Evolutionary conservation across 1,284 basidiomycete species (phyloP).

Genomic region (Coniferiporia weirii): DNA sequence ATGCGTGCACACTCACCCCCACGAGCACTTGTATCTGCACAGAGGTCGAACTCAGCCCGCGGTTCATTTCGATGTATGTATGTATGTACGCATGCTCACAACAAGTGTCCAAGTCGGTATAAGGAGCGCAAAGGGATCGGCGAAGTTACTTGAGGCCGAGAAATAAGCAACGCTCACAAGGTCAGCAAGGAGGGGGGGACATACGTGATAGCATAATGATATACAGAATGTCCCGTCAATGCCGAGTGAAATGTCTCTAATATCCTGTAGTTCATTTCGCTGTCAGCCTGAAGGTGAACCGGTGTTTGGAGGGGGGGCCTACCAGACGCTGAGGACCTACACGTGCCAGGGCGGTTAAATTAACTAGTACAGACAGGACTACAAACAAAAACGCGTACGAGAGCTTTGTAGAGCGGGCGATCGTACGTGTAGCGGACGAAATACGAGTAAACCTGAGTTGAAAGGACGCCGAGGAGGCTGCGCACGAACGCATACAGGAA

Average conservation of each 20-base stretch:
- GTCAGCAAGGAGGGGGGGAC: slow-evolving; percentile 19
- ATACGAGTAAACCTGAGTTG: slow-evolving; percentile 50
- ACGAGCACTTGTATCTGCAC: slow-evolving; percentile 54
- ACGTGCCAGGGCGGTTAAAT: background rate
- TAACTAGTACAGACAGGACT: background rate
- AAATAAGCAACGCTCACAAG: background rate
- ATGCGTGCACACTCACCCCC: slow-evolving; percentile 35
- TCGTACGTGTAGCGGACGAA: slow-evolving; percentile 52
- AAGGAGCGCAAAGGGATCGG: slow-evolving; percentile 36
- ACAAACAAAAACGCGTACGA: slow-evolving; percentile 32
- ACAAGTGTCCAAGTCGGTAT: slow-evolving; percentile 15
- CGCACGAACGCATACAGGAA: slow-evolving; percentile 1
- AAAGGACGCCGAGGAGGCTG: slow-evolving; percentile 46
- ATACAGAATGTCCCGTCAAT: slow-evolving; percentile 51
- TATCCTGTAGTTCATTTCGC: slow-evolving; percentile 31
- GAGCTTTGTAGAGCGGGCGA: slow-evolving; percentile 43
- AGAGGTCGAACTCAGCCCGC: too few relatives aligned
- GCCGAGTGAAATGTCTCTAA: slow-evolving; percentile 49
- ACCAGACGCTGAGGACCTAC: slow-evolving; percentile 45
- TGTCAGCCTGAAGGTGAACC: slow-evolving; percentile 5
- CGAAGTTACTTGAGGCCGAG: slow-evolving; percentile 40
- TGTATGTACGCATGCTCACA: background rate
- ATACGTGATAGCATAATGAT: slow-evolving; percentile 49
- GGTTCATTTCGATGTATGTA: too few relatives aligned
- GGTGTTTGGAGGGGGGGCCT: slow-evolving; percentile 19